Conservation (phyloP, 202 grass and related monocot genomes). For the Cymbopogon flexuosus region DNA sequence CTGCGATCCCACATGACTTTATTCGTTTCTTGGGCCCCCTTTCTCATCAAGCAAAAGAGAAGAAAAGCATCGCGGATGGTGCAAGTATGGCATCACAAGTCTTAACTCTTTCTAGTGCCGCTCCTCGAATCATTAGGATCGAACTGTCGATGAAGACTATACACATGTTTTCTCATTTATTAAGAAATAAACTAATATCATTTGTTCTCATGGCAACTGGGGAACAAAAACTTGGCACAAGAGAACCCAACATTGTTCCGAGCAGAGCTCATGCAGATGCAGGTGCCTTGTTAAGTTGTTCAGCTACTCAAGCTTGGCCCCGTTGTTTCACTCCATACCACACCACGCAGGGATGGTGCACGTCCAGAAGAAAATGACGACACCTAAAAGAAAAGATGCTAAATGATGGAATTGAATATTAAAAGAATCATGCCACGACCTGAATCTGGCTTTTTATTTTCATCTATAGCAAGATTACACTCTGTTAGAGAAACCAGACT, state of each 20-base stretch:
- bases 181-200: too few species aligned
- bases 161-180: too few species aligned
- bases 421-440: neutral
- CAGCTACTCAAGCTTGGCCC: too few species aligned
- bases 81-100: neutral
- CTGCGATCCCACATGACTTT: neutral
- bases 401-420: neutral
- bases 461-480: neutral
- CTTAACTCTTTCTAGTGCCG: neutral
- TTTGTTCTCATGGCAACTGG: neutral
- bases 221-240: neutral
- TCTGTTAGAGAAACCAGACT: slow-evolving; percentile 28
- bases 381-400: neutral
- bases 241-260: neutral
- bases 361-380: neutral
- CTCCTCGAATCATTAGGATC: neutral
- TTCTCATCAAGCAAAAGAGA: neutral
- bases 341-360: neutral
- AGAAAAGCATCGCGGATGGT: neutral
- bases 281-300: neutral
- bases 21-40: slow-evolving; percentile 3
- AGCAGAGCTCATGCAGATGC: neutral
- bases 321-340: neutral
- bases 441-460: slow-evolving; percentile 3
- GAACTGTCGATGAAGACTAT: neutral